phyloP scores from a whole-genome alignment of 129 eudicot species.

The Saposhnikovia divaricata region DNA sequence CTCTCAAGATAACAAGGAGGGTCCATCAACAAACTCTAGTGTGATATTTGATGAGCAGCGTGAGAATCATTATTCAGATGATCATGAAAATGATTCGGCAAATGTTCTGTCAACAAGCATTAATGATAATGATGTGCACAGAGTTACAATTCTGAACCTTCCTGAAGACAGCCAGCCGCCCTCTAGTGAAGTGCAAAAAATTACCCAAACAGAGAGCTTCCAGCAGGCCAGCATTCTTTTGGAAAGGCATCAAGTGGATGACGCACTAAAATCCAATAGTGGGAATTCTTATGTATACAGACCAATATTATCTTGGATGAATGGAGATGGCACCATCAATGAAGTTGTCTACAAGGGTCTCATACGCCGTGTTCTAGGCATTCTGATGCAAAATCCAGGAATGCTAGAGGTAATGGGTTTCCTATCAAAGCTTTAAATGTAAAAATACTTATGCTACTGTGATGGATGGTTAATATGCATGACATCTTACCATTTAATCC shows the following conservation, averaged over 20 bases:
- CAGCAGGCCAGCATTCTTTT: slow-evolving; percentile 17
- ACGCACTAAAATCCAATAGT: slow-evolving; percentile 12
- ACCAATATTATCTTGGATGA: slow-evolving; percentile 90
- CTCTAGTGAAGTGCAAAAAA: slow-evolving; percentile 18
- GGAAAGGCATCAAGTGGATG: slow-evolving; percentile 18
- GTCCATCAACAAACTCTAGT: background rate
- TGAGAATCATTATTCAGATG: slow-evolving; percentile 19
- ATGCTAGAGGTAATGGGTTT: slow-evolving; percentile 59
- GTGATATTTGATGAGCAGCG: slow-evolving; percentile 17
- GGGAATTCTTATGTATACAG: slow-evolving; percentile 25
- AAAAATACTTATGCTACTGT: too few relatives aligned
- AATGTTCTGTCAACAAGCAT: slow-evolving; percentile 10
- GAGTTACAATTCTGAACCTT: slow-evolving; percentile 52
- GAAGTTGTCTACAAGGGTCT: slow-evolving; percentile 72
- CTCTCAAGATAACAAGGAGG: slow-evolving; percentile 23
- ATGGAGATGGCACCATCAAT: slow-evolving; percentile 88
- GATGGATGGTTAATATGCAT: background rate
- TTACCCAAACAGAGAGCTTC: slow-evolving; percentile 18
- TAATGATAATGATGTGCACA: slow-evolving; percentile 31
- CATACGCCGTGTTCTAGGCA: slow-evolving; percentile 75
- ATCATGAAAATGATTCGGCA: slow-evolving; percentile 16
- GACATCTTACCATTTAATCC: background rate
- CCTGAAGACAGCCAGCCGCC: slow-evolving; percentile 34
- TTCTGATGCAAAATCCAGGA: slow-evolving; percentile 87
- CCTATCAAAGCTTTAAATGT: background rate